Conservation (phyloP, 345 rosid species). For the Arabis alpina region DNA sequence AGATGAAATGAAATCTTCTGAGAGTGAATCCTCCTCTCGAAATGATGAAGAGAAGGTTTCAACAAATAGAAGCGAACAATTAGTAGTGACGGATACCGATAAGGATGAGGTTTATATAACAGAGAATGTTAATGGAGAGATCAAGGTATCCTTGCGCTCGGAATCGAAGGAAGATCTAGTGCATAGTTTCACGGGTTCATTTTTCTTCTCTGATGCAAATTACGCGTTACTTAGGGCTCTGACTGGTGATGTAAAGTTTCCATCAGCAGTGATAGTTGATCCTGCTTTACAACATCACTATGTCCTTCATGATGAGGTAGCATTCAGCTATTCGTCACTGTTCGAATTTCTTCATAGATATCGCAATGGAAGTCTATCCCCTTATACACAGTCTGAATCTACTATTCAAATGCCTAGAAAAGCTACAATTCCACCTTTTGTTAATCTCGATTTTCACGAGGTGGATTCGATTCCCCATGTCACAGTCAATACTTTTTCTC, state of each 20-base stretch:
- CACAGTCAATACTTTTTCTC: slow-evolving; percentile 57
- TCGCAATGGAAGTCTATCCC: slow-evolving; percentile 66
- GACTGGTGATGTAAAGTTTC: slow-evolving; percentile 74
- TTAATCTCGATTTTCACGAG: slow-evolving; percentile 83
- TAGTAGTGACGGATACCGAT: slow-evolving; percentile 42
- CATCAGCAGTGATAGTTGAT: slow-evolving; percentile 75
- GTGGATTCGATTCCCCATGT: slow-evolving; percentile 72
- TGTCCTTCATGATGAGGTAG: slow-evolving; percentile 48
- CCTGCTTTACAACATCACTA: slow-evolving; percentile 72
- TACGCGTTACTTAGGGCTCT: slow-evolving; percentile 58
- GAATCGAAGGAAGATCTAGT: slow-evolving; percentile 49
- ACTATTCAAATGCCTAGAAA: slow-evolving; percentile 49
- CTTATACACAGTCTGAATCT: slow-evolving; percentile 64
- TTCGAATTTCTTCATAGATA: slow-evolving; percentile 60
- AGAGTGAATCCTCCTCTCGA: slow-evolving; percentile 43
- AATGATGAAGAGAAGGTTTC: slow-evolving; percentile 44
- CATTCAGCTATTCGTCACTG: slow-evolving; percentile 53
- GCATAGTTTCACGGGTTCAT: slow-evolving; percentile 61
- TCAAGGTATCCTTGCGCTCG: slow-evolving; percentile 34
- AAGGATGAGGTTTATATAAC: slow-evolving; percentile 38
- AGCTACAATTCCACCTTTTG: slow-evolving; percentile 71
- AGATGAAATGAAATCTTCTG: slow-evolving; percentile 39
- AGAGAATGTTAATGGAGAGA: slow-evolving; percentile 42
- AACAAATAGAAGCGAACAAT: slow-evolving; percentile 38
- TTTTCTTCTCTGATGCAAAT: slow-evolving; percentile 83